Percentiles rank a stretch among this genome's conserved stretches.
These are phyloP conservation scores for Camellia granthamiana DNA, from an alignment of 148 eudicot genomes.

Conservation along the genomic window DNA sequence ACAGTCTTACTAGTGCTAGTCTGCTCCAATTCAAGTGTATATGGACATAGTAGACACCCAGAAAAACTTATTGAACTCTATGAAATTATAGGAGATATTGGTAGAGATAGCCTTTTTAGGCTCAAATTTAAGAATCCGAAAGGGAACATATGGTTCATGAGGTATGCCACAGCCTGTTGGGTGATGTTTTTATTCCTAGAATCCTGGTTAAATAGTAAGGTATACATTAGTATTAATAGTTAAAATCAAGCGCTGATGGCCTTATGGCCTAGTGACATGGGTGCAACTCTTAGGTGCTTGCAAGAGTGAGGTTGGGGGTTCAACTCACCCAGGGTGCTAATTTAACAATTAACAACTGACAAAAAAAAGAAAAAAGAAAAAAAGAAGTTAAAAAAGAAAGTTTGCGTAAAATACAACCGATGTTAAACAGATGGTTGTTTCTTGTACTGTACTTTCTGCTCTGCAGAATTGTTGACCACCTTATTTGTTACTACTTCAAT, in stretches of 20 bases:
- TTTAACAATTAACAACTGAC: too few species aligned
- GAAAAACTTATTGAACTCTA: neutral
- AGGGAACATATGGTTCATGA: neutral
- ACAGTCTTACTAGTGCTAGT: neutral
- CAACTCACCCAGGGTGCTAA: too few species aligned
- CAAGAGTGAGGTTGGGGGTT: too few species aligned
- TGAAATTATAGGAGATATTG: neutral
- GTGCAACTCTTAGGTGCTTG: too few species aligned
- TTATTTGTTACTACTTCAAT: neutral
- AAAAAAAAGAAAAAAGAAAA: too few species aligned
- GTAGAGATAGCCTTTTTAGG: neutral
- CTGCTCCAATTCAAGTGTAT: neutral
- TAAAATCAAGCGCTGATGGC: neutral
- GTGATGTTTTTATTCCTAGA: neutral
- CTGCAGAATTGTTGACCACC: neutral
- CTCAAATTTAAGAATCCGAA: neutral
- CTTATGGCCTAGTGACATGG: too few species aligned
- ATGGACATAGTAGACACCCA: neutral
- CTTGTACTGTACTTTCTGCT: neutral
- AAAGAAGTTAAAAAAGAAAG: neutral
- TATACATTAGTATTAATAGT: neutral
- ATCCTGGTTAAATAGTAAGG: neutral
- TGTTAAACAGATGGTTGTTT: neutral
- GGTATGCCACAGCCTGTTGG: neutral
- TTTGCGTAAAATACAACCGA: neutral